phyloP scores from a whole-genome alignment of 768 basidiomycete species.

The Inosperma sp. region DNA sequence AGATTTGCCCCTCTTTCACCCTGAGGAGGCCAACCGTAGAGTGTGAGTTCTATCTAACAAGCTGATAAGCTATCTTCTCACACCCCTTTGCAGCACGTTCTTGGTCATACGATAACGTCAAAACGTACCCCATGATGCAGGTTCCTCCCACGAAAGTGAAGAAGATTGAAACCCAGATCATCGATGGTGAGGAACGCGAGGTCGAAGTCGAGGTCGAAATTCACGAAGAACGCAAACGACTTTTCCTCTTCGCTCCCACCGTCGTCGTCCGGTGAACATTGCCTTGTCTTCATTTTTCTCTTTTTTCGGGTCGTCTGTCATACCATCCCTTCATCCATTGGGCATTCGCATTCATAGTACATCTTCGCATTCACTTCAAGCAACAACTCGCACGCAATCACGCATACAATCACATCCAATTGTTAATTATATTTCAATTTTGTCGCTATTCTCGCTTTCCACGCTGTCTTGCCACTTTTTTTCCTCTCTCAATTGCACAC shows the following conservation, averaged over 20 bases:
- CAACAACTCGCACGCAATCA: too few species aligned
- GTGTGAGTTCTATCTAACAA: slow-evolving; percentile 37
- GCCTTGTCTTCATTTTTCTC: too few species aligned
- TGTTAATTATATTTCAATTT: too few species aligned
- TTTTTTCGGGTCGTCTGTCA: too few species aligned
- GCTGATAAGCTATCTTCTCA: background rate
- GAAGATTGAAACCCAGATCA: slow-evolving; percentile 44
- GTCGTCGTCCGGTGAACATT: too few species aligned
- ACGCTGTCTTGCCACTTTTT: too few species aligned
- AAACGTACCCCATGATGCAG: slow-evolving; percentile 61
- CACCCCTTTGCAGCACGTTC: slow-evolving; percentile 46
- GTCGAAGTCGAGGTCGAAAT: slow-evolving; percentile 53
- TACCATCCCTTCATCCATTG: too few species aligned
- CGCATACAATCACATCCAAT: too few species aligned
- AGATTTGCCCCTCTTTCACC: slow-evolving; percentile 24
- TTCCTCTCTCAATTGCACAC: too few species aligned
- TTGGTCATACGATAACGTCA: slow-evolving; percentile 71
- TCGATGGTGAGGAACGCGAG: slow-evolving; percentile 50
- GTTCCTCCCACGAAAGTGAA: slow-evolving; percentile 55
- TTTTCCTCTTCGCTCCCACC: slow-evolving; percentile 61
- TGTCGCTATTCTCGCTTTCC: too few species aligned
- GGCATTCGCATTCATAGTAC: too few species aligned
- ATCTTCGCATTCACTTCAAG: too few species aligned
- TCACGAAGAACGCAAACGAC: slow-evolving; percentile 50
- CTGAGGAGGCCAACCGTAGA: slow-evolving; percentile 42